Conservation (phyloP, 2,329 filamentous ascomycete species). For the Dactylellina leptospora region DNA sequence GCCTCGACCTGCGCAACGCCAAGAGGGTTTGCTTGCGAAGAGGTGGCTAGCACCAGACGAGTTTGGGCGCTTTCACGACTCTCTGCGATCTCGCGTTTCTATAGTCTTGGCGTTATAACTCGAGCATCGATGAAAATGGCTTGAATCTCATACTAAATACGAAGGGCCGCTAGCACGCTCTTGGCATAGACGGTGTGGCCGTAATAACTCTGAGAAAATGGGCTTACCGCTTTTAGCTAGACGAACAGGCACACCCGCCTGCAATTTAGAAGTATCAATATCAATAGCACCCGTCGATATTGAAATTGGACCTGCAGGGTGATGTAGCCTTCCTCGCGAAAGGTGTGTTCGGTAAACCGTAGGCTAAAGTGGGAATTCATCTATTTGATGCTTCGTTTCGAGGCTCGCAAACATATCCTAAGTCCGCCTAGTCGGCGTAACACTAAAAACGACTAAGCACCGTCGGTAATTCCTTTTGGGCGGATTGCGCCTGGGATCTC, state of each 20-base stretch:
- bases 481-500: no score
- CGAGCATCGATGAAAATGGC: slow-evolving; percentile 37
- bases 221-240: background rate
- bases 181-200: slow-evolving; percentile 34
- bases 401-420: background rate
- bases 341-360: slow-evolving; percentile 13
- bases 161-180: slow-evolving; percentile 29
- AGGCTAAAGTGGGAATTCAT: slow-evolving; percentile 29
- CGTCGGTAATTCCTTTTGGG: no score
- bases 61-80: background rate
- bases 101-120: slow-evolving; percentile 48
- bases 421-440: background rate
- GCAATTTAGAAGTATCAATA: background rate
- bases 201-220: slow-evolving; percentile 7
- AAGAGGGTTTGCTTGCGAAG: background rate
- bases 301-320: background rate
- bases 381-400: slow-evolving; percentile 7
- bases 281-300: slow-evolving; percentile 9
- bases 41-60: slow-evolving; percentile 17
- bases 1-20: background rate
- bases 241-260: background rate
- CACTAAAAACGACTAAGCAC: no score
- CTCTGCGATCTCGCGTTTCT: slow-evolving; percentile 22
- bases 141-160: slow-evolving; percentile 33
- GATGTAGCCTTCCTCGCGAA: background rate